Conservation (phyloP, 169 alveolate species). For the Plasmodium adleri region DNA sequence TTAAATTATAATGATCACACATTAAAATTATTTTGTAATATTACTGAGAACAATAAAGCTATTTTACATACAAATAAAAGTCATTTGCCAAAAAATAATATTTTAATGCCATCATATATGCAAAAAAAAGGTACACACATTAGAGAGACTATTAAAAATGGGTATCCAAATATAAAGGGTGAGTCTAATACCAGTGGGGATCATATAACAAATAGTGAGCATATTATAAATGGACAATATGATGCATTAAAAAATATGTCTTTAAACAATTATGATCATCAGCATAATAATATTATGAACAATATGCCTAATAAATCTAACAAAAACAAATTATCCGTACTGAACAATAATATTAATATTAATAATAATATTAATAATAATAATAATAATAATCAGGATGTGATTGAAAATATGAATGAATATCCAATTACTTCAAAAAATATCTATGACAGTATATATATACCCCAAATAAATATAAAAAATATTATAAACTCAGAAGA, state of each 20-base stretch:
- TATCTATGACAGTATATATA: slow-evolving; percentile 73
- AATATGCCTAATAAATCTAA: slow-evolving; percentile 7
- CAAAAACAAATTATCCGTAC: slow-evolving; percentile 22
- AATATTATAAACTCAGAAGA: slow-evolving; percentile 6
- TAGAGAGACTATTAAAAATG: too few species aligned
- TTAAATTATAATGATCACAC: slow-evolving; percentile 44
- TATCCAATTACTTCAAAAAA: slow-evolving; percentile 74
- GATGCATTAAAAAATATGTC: background rate
- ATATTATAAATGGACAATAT: background rate
- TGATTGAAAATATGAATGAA: slow-evolving; percentile 30
- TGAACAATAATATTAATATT: too few species aligned
- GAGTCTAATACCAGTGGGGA: background rate
- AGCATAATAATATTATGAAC: slow-evolving; percentile 2
- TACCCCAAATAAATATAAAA: slow-evolving; percentile 71
- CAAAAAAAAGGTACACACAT: background rate
- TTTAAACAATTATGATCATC: background rate
- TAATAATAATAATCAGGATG: slow-evolving; percentile 12
- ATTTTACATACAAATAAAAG: slow-evolving; percentile 4
- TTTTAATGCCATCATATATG: background rate
- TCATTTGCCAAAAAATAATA: background rate
- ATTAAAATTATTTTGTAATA: slow-evolving; percentile 30
- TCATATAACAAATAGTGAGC: background rate
- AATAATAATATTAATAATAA: background rate
- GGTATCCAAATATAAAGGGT: too few species aligned
- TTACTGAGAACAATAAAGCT: slow-evolving; percentile 29